phyloP scores from a whole-genome alignment of 2,329 filamentous ascomycete species.

The Pleurostoma richardsiae region DNA sequence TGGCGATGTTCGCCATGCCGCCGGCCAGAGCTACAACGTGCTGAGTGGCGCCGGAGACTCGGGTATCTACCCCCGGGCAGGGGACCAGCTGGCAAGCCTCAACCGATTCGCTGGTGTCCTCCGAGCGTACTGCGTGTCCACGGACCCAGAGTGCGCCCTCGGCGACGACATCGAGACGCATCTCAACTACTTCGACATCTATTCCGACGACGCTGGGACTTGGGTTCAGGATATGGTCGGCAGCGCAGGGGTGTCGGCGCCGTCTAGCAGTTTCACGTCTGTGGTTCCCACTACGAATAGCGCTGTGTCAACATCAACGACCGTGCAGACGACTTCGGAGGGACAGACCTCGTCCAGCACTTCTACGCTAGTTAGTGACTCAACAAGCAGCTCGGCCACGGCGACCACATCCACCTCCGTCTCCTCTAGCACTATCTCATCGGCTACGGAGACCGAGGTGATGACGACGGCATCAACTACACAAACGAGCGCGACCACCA shows the following conservation, averaged over 20 bases:
- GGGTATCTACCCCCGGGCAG: not conserved
- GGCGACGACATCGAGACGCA: slow-evolving; percentile 1
- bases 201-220: not conserved
- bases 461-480: too few species aligned
- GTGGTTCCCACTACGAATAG: not conserved
- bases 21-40: slow-evolving; percentile 3
- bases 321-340: not conserved
- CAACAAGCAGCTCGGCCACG: not conserved
- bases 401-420: not conserved
- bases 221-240: slow-evolving; percentile 1
- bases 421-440: not conserved
- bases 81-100: not conserved
- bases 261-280: not conserved
- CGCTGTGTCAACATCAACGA: not conserved
- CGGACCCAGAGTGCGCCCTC: slow-evolving; percentile 1
- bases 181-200: slow-evolving; percentile 4
- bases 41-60: not conserved
- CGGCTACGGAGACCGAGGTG: too few species aligned
- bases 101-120: slow-evolving; percentile 2
- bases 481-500: too few species aligned
- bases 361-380: not conserved
- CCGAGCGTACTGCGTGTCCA: not conserved
- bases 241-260: not conserved
- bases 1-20: slow-evolving; percentile 1
- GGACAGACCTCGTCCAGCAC: not conserved